Evolutionary conservation across 2,329 filamentous ascomycete genomes (phyloP).

Genomic region (Sarocladiaceae sp.): DNA sequence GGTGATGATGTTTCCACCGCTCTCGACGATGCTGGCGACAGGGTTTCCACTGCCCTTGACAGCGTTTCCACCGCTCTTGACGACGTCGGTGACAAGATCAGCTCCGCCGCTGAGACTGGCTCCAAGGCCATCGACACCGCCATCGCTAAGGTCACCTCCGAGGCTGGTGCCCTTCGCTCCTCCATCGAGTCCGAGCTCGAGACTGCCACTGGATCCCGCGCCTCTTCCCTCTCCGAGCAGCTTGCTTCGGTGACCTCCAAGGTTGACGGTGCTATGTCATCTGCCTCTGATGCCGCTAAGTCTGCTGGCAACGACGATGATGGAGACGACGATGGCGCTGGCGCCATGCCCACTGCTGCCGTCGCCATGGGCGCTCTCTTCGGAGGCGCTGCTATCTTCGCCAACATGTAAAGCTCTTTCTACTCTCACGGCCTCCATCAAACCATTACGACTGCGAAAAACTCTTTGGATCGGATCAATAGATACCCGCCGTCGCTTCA

Average conservation of each 20-base stretch:
- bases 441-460: no score
- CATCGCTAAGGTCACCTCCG: conserved; percentile 18
- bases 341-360: conserved; percentile 32
- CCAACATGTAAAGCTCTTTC: conserved; percentile 32
- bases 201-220: conserved; percentile 17
- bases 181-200: conserved; percentile 21
- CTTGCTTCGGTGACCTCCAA: conserved; percentile 8
- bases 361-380: conserved; percentile 40
- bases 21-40: background rate
- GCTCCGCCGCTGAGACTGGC: conserved; percentile 11
- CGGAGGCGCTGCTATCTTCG: conserved; percentile 38
- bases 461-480: background rate
- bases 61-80: conserved; percentile 8
- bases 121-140: conserved; percentile 18
- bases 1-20: conserved; percentile 1
- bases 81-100: conserved; percentile 9
- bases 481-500: conserved; percentile 6
- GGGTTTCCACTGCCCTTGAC: conserved; percentile 10
- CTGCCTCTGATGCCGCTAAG: conserved; percentile 14
- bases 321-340: conserved; percentile 21
- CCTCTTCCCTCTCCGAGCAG: conserved; percentile 8
- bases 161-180: conserved; percentile 10
- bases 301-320: conserved; percentile 13
- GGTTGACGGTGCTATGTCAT: conserved; percentile 14
- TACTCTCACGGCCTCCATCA: background rate